A percentile compares a stretch with the other conserved stretches of the same genome.
phyloP scores from a whole-genome alignment of 371 early-diverging fungal species.

The Mortierella sp. region DNA sequence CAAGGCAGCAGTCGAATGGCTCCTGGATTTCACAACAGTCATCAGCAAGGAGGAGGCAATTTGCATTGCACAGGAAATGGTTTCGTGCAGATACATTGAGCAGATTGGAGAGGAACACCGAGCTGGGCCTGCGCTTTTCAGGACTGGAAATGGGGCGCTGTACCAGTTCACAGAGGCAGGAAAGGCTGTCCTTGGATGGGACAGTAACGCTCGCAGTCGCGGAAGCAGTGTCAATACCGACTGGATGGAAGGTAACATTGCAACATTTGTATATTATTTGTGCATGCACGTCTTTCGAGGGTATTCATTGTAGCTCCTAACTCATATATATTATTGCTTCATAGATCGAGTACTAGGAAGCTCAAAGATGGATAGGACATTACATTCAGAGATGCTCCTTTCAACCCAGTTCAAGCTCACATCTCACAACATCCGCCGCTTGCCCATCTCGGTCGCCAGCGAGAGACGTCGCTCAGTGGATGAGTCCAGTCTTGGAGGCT shows the following conservation, averaged over 20 bases:
- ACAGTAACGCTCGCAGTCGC: constrained; percentile 33
- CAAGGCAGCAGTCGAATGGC: constrained; percentile 69
- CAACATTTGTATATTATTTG: background rate
- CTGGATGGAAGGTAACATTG: constrained; percentile 53
- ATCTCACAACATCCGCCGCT: constrained; percentile 29
- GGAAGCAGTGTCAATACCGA: constrained; percentile 49
- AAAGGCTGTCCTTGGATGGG: constrained; percentile 68
- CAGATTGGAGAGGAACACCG: constrained; percentile 62
- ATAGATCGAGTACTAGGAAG: constrained; percentile 27
- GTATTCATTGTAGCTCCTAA: background rate
- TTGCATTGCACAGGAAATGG: constrained; percentile 67
- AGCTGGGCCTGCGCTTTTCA: constrained; percentile 55
- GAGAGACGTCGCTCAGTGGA: constrained; percentile 36
- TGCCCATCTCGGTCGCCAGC: constrained; percentile 43
- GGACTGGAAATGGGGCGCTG: constrained; percentile 63
- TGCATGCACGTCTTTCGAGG: background rate
- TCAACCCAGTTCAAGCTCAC: constrained; percentile 32
- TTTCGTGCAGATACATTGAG: constrained; percentile 70
- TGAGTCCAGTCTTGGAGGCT: constrained; percentile 29
- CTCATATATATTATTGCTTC: background rate
- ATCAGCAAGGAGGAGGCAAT: constrained; percentile 77
- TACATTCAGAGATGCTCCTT: constrained; percentile 32
- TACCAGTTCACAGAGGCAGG: constrained; percentile 75
- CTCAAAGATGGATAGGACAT: constrained; percentile 17
- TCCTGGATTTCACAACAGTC: constrained; percentile 72